Percentiles rank a stretch among this genome's conserved stretches.
Conservation (phyloP, 345 rosid genomes). For the Hevea brasiliensis region DNA sequence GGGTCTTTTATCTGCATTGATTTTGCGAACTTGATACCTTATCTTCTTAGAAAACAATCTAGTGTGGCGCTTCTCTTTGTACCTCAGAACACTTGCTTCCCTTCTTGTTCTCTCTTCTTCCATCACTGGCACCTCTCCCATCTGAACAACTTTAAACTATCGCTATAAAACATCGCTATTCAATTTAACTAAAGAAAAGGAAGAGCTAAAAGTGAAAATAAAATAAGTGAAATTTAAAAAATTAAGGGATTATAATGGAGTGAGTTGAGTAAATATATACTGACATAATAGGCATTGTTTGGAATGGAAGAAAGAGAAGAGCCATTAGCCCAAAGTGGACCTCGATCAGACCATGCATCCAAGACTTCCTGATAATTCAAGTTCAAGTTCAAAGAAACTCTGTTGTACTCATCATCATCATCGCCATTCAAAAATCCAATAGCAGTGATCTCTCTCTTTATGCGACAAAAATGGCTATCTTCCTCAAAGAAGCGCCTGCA, state of each 20-base stretch:
- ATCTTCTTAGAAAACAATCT: slow-evolving; percentile 80
- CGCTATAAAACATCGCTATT: background rate
- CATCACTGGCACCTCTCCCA: slow-evolving; percentile 70
- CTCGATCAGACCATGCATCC: slow-evolving; percentile 68
- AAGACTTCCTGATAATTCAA: slow-evolving; percentile 72
- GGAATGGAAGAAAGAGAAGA: slow-evolving; percentile 30
- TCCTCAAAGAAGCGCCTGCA: slow-evolving; percentile 13
- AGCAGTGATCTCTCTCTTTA: slow-evolving; percentile 33
- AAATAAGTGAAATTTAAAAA: background rate
- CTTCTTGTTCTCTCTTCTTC: slow-evolving; percentile 66
- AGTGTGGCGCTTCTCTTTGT: slow-evolving; percentile 69
- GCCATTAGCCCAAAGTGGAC: slow-evolving; percentile 42
- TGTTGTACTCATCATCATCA: slow-evolving; percentile 35
- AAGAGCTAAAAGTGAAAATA: background rate
- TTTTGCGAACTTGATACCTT: slow-evolving; percentile 75
- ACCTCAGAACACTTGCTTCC: slow-evolving; percentile 76
- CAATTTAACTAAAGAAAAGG: background rate
- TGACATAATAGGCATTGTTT: slow-evolving; percentile 42
- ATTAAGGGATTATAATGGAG: background rate
- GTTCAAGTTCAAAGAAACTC: slow-evolving; percentile 50
- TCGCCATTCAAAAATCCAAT: slow-evolving; percentile 41
- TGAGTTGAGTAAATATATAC: slow-evolving; percentile 20
- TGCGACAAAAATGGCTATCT: slow-evolving; percentile 1
- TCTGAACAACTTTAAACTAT: slow-evolving; percentile 24
- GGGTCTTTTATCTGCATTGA: slow-evolving; percentile 79